phyloP scores from a whole-genome alignment of 805 yeast species.

The Wickerhamiella occidentalis region DNA sequence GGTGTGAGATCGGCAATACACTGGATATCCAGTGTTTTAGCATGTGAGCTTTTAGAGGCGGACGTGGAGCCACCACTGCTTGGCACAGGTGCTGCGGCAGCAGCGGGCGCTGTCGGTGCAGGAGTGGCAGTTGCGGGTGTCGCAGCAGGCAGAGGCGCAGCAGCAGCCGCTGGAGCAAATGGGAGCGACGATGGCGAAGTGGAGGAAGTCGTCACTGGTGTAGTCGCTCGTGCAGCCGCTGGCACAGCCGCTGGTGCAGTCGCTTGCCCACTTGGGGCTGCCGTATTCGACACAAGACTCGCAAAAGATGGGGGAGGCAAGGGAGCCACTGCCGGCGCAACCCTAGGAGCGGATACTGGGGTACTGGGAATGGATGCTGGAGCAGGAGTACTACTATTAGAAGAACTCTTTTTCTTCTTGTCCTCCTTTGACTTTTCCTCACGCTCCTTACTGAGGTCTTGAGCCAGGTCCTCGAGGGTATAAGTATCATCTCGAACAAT shows the following conservation, averaged over 20 bases:
- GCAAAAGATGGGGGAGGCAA: slow-evolving; percentile 2
- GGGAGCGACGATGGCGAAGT: slow-evolving; percentile 14
- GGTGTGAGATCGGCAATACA: slow-evolving; percentile 39
- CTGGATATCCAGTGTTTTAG: not conserved
- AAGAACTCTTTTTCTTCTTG: slow-evolving; percentile 13
- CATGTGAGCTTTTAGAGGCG: not conserved
- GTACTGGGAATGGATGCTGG: slow-evolving; percentile 14
- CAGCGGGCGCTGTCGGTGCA: not conserved
- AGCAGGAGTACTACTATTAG: slow-evolving; percentile 16
- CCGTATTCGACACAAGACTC: slow-evolving; percentile 21
- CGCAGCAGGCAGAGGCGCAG: slow-evolving; percentile 5
- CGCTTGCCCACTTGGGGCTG: slow-evolving; percentile 22
- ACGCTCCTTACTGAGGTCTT: slow-evolving; percentile 25
- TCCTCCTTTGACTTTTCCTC: slow-evolving; percentile 19
- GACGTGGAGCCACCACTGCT: too few relatives aligned
- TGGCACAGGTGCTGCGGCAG: not conserved
- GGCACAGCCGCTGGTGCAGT: slow-evolving; percentile 17
- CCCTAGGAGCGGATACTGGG: slow-evolving; percentile 1
- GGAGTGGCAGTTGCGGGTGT: not conserved
- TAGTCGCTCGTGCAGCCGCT: slow-evolving; percentile 17
- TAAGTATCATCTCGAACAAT: slow-evolving; percentile 25
- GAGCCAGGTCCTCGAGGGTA: slow-evolving; percentile 29
- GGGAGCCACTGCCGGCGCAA: slow-evolving; percentile 15
- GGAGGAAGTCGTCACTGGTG: slow-evolving; percentile 18
- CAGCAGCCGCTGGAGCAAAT: slow-evolving; percentile 18